Conservation (phyloP, 257 asterid genomes). For the Capsicum rhomboideum region DNA sequence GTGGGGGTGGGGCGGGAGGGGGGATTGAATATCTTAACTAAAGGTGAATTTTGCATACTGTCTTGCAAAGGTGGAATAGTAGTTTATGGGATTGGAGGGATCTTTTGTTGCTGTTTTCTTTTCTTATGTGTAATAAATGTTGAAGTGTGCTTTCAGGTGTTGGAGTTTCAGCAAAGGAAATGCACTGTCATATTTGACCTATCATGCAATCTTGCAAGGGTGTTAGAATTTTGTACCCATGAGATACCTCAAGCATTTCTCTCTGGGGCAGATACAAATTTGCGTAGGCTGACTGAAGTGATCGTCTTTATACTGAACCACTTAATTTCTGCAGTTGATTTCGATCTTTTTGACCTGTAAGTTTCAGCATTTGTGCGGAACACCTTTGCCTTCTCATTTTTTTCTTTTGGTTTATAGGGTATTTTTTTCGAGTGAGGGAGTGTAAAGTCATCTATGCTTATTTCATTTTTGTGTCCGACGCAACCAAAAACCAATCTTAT, state of each 20-base stretch:
- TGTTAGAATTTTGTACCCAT: conserved; percentile 75
- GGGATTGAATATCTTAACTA: background rate
- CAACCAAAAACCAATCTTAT: background rate
- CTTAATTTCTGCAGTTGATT: conserved; percentile 65
- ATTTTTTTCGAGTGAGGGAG: background rate
- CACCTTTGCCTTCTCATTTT: background rate
- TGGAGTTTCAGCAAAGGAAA: conserved; percentile 87
- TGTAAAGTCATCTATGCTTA: background rate
- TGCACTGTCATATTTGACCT: conserved; percentile 85
- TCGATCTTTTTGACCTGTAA: conserved; percentile 81
- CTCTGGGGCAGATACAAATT: conserved; percentile 67
- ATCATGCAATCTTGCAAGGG: conserved; percentile 87
- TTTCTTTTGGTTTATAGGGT: background rate
- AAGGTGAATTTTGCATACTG: background rate
- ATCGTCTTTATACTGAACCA: conserved; percentile 73
- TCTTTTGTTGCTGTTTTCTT: background rate
- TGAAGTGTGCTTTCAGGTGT: conserved; percentile 34
- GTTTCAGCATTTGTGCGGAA: conserved; percentile 13
- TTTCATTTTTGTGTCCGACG: background rate
- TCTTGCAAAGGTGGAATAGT: background rate
- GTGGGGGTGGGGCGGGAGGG: background rate
- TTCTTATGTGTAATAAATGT: conserved; percentile 3
- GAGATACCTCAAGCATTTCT: conserved; percentile 87
- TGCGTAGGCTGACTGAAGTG: conserved; percentile 82
- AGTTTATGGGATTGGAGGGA: background rate